phyloP scores from a whole-genome alignment of 352 stramenopile genomes.

The Globisporangium paddicum region DNA sequence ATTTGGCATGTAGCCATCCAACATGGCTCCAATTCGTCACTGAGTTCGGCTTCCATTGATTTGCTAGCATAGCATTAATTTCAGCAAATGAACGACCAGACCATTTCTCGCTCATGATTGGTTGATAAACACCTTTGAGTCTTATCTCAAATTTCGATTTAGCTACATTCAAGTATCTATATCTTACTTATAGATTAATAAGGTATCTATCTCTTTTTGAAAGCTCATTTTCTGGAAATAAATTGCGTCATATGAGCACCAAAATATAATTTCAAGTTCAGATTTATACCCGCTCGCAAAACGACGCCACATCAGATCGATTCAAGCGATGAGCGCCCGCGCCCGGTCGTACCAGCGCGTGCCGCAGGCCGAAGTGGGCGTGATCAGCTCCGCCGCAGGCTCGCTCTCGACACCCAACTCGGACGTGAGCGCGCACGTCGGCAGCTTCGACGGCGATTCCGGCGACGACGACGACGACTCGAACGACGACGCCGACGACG shows the following conservation, averaged over 20 bases:
- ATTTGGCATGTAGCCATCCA: too few species aligned
- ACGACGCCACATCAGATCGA: not conserved
- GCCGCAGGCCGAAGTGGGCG: conserved; percentile 27
- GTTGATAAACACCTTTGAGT: too few species aligned
- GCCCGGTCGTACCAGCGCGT: conserved; percentile 41
- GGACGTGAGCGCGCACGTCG: conserved; percentile 17
- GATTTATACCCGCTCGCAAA: too few species aligned
- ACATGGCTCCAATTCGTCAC: not conserved
- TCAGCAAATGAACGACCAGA: not conserved
- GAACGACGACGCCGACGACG: conserved; percentile 16
- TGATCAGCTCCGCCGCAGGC: not conserved
- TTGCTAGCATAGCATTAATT: not conserved
- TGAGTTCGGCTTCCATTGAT: too few species aligned
- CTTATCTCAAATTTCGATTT: too few species aligned
- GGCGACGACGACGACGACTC: conserved; percentile 24
- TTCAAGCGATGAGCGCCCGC: conserved; percentile 15
- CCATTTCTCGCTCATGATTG: not conserved
- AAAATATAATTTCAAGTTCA: too few species aligned
- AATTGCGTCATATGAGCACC: too few species aligned
- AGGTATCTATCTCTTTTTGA: too few species aligned
- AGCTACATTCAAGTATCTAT: too few species aligned
- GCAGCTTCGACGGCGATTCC: conserved; percentile 32
- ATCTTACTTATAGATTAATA: too few species aligned
- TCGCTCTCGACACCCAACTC: conserved; percentile 7
- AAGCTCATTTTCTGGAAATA: too few species aligned